phyloP scores from a whole-genome alignment of 345 rosid genomes.

The Aurinia saxatilis region DNA sequence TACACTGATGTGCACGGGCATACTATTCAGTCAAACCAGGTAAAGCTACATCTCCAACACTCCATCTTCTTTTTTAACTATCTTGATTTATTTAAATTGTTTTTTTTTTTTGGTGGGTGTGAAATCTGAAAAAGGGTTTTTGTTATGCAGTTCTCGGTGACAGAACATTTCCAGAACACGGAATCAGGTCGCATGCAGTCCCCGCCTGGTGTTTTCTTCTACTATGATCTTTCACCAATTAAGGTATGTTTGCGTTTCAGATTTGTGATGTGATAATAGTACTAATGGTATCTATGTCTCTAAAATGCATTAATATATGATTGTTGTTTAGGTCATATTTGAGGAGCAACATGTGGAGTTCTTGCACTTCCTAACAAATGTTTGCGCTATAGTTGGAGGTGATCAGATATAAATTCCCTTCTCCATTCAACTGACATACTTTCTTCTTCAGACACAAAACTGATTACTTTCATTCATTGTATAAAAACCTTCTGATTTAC shows the following conservation, averaged over 20 bases:
- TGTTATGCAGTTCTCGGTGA: constrained; percentile 64
- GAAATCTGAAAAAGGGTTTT: not conserved
- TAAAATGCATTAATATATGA: not conserved
- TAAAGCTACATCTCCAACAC: constrained; percentile 1
- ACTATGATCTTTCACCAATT: constrained; percentile 86
- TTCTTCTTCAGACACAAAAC: not conserved
- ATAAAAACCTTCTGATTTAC: not conserved
- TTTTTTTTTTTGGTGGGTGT: too few species aligned
- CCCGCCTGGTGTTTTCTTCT: constrained; percentile 79
- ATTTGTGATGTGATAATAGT: not conserved
- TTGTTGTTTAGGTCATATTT: constrained; percentile 52
- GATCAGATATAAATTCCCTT: not conserved
- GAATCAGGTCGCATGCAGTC: constrained; percentile 39
- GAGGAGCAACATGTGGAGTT: constrained; percentile 66
- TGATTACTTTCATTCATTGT: not conserved
- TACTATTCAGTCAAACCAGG: constrained; percentile 71
- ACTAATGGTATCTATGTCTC: not conserved
- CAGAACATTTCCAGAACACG: constrained; percentile 63
- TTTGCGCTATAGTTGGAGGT: constrained; percentile 89
- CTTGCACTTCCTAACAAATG: constrained; percentile 75
- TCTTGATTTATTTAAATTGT: too few species aligned
- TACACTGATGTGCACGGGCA: constrained; percentile 60
- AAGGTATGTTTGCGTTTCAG: constrained; percentile 40
- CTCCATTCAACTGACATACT: not conserved
- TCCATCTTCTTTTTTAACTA: not conserved